phyloP scores from a whole-genome alignment of 768 basidiomycete species.

The Boletus fagicola region DNA sequence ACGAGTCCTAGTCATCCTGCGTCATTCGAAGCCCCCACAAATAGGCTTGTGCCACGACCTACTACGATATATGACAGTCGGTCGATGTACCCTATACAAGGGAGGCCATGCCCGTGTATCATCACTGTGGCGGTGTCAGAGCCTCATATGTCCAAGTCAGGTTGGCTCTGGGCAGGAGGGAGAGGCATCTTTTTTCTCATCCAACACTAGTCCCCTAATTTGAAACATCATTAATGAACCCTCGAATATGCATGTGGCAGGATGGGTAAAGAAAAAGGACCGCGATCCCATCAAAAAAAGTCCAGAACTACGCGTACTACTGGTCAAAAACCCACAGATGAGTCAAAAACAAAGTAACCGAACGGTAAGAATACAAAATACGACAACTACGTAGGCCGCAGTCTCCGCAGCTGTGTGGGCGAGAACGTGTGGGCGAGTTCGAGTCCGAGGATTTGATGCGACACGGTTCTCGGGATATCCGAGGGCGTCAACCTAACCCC shows the following conservation, averaged over 20 bases:
- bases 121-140: conserved; percentile 5
- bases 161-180: background rate
- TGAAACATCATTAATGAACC: background rate
- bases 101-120: background rate
- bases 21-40: conserved; percentile 1
- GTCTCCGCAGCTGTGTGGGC: conserved; percentile 14
- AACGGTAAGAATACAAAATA: conserved; percentile 17
- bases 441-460: background rate
- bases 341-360: conserved; percentile 20
- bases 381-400: conserved; percentile 11
- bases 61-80: background rate
- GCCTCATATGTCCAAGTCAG: conserved; percentile 2
- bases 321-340: background rate
- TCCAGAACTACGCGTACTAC: background rate
- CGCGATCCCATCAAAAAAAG: background rate
- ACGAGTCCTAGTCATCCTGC: background rate
- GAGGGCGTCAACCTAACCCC: background rate
- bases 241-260: background rate
- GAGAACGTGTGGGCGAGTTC: background rate
- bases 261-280: background rate
- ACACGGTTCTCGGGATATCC: background rate
- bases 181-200: background rate
- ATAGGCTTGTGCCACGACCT: background rate
- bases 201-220: background rate
- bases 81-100: too few species aligned